Evolutionary conservation across 2,329 filamentous ascomycete species (phyloP).

Genomic region (Fonsecaea pedrosoi): DNA sequence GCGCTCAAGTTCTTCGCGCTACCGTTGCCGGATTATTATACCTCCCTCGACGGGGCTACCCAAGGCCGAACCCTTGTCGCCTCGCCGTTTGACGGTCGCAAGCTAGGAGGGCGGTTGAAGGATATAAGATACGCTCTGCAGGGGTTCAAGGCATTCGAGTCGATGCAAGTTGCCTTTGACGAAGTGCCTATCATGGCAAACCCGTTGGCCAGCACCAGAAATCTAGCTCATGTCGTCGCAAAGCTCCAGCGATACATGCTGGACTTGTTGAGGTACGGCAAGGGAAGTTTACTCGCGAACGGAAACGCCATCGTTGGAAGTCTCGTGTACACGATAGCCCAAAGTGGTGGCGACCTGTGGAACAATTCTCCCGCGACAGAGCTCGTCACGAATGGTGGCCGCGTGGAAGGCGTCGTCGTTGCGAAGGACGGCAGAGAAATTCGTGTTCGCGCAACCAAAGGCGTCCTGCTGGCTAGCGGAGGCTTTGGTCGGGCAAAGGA

Average conservation of each 20-base stretch:
- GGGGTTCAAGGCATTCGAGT: conserved; percentile 10
- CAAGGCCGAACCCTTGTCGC: background rate
- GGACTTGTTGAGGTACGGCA: conserved; percentile 21
- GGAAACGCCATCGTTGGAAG: conserved; percentile 27
- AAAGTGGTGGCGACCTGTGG: conserved; percentile 20
- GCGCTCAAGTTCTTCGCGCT: background rate
- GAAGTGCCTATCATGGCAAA: no score
- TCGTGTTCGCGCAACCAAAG: conserved; percentile 41
- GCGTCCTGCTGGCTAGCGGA: conserved; percentile 47
- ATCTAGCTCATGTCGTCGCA: no score
- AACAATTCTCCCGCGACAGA: conserved; percentile 23
- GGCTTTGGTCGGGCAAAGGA: conserved; percentile 43
- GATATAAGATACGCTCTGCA: conserved; percentile 13
- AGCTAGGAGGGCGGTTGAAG: background rate
- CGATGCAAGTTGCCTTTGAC: background rate
- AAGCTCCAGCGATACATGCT: conserved; percentile 10
- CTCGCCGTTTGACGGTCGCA: conserved; percentile 4
- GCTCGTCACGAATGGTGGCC: conserved; percentile 17
- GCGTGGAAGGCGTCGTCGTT: conserved; percentile 9
- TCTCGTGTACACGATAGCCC: conserved; percentile 9
- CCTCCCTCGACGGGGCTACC: background rate
- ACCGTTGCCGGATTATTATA: conserved; percentile 5
- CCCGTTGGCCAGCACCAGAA: no score
- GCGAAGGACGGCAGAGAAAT: conserved; percentile 34
- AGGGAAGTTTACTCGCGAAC: conserved; percentile 21